Base-by-base conservation (phyloP, 495 filamentous ascomycete genomes). In the Penicillium pulvis region DNA sequence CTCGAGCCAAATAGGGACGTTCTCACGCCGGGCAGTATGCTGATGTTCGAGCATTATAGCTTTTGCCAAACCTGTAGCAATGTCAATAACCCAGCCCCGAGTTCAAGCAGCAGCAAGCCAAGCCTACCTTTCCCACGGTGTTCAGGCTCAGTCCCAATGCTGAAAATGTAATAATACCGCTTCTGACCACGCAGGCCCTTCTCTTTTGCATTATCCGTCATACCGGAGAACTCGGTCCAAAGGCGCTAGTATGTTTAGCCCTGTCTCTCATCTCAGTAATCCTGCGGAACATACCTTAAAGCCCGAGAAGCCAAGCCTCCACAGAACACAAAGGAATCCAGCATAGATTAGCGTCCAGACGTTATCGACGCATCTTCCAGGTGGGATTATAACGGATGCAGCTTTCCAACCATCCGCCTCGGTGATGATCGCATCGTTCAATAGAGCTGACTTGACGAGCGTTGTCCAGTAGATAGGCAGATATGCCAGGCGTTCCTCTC, bases 1-100 rank as follows among this genome's bases (percentile, higher is more conserved):
- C 46, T 71, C 69, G 3, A 71, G 66, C 66, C 66, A 71, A 12
- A 71, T 71, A 0, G 69, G 69, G 3, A 69, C 45, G n/a, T 68
- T 62, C 10, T 67, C 62, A 1, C 53, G 20, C 26, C 57, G 55
- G 2, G 66, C 69, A 8, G 31, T 58, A 4, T 53, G 41, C 41
- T 69, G 67, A 33, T 69, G 55, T 5, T 69, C 31, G 1, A 28
- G 55, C 31, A 71, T 60, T 16, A 71, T 69, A 1, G 60, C 58
- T 53, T 62, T 69, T 0, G 66, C 69, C 23, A 71, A 64, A 3
- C 69, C 69, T 71, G 16, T 12, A 59, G 24, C 26, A 33, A 45
- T 14, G 4, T 23, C 1, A 45, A 5, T 11, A 19, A 19, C n/a
- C 2, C 6, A 6, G 28, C 35, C 26, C 4, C 6, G 31, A 41